These are phyloP conservation scores for Talaromyces marneffei DNA, from an alignment of 2,329 filamentous ascomycete species.

Conservation along the genomic window DNA sequence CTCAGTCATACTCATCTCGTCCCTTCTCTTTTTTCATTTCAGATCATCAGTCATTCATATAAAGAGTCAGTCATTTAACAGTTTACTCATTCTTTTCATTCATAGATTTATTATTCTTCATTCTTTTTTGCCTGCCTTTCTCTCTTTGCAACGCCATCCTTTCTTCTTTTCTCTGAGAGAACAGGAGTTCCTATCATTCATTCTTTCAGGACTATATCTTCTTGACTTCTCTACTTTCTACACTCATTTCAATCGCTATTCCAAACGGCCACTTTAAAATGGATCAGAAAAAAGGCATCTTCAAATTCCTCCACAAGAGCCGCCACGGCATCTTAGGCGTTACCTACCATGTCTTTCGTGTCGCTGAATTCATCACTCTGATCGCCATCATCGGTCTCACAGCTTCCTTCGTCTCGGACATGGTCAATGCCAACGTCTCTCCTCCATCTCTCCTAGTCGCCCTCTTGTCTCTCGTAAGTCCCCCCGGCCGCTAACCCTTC, in stretches of 20 bases:
- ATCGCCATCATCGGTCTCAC: slow-evolving; percentile 73
- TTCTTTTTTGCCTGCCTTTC: slow-evolving; percentile 1
- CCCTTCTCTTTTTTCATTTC: slow-evolving; percentile 3
- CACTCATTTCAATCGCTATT: background rate
- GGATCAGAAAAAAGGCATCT: background rate
- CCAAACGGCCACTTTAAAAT: background rate
- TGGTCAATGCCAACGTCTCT: slow-evolving; percentile 59
- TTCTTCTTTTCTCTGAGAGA: slow-evolving; percentile 3
- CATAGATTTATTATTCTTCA: background rate
- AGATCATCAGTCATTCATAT: background rate
- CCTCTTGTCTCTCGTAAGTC: slow-evolving; percentile 8
- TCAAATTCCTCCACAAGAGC: slow-evolving; percentile 18
- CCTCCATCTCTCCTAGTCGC: slow-evolving; percentile 65
- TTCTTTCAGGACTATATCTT: background rate
- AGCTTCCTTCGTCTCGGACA: slow-evolving; percentile 74
- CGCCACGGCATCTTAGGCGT: slow-evolving; percentile 66
- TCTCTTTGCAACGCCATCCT: background rate
- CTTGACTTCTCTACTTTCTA: background rate
- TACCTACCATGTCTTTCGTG: slow-evolving; percentile 68
- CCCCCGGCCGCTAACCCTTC: too few species aligned
- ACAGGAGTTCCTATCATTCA: background rate
- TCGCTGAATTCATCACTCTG: slow-evolving; percentile 65
- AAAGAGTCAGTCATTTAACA: slow-evolving; percentile 8
- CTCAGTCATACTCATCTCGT: background rate
- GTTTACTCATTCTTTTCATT: background rate